Evolutionary conservation across 805 yeast species (phyloP).

Genomic region (Saccharomycopsis selenospora): DNA sequence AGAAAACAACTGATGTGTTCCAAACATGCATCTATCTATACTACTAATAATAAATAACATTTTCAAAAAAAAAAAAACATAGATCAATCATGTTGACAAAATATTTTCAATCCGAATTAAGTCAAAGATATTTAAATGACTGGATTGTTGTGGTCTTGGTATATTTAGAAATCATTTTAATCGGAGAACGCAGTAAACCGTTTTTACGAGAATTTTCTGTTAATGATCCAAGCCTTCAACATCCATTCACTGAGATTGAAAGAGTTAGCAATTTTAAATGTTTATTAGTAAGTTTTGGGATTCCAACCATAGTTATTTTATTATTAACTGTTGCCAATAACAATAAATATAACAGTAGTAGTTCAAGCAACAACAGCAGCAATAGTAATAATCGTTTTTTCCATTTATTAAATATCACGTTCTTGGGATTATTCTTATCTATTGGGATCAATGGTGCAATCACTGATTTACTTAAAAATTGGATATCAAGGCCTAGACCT

Average conservation of each 20-base stretch:
- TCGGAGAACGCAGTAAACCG: slow-evolving; percentile 37
- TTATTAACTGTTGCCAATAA: slow-evolving; percentile 28
- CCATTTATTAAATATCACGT: slow-evolving; percentile 55
- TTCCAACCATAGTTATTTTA: slow-evolving; percentile 40
- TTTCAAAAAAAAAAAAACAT: too few species aligned
- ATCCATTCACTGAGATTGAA: slow-evolving; percentile 73
- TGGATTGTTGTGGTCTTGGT: slow-evolving; percentile 14
- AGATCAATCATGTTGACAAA: slow-evolving; percentile 1
- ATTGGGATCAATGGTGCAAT: slow-evolving; percentile 52
- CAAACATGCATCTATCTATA: too few species aligned
- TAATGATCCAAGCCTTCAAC: slow-evolving; percentile 69
- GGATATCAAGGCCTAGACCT: slow-evolving; percentile 88
- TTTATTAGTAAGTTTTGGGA: slow-evolving; percentile 41
- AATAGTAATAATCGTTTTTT: slow-evolving; percentile 28
- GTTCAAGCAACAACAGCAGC: slow-evolving; percentile 6
- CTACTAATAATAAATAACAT: too few species aligned
- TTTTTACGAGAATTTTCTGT: slow-evolving; percentile 72
- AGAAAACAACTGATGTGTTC: too few species aligned
- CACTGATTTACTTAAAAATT: slow-evolving; percentile 70
- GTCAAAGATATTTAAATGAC: slow-evolving; percentile 10
- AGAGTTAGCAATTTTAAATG: slow-evolving; percentile 55
- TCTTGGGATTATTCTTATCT: slow-evolving; percentile 59
- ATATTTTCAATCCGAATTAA: neutral
- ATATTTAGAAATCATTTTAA: slow-evolving; percentile 12
- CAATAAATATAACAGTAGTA: slow-evolving; percentile 23